Conservation (phyloP, 2,329 filamentous ascomycete genomes). For the Xylaria sp. region DNA sequence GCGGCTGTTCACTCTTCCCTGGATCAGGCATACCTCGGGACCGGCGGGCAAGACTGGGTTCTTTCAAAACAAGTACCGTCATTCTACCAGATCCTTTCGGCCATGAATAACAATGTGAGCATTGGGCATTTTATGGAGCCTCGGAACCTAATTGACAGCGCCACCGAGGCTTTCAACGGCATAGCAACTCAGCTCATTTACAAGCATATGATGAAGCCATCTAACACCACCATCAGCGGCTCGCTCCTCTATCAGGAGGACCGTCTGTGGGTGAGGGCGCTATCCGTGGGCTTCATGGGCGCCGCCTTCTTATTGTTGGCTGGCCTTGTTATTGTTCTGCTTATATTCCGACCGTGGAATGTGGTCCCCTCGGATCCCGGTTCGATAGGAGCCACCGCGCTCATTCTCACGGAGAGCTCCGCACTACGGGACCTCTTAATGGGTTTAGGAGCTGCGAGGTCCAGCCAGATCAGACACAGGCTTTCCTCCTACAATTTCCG, state of each 20-base stretch:
- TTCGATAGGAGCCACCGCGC: constrained; percentile 22
- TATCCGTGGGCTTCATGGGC: constrained; percentile 23
- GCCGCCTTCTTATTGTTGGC: constrained; percentile 12
- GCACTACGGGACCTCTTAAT: constrained; percentile 9
- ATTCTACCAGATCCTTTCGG: constrained; percentile 25
- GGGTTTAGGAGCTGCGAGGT: constrained; percentile 14
- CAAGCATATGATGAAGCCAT: constrained; percentile 23
- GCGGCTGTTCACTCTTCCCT: constrained; percentile 21
- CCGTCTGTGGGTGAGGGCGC: constrained; percentile 17
- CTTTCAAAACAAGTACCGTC: constrained; percentile 19
- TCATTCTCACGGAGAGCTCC: constrained; percentile 19
- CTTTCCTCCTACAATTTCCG: constrained; percentile 16
- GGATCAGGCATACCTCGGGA: constrained; percentile 17
- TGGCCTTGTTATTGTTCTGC: constrained; percentile 4
- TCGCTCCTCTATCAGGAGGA: constrained; percentile 11
- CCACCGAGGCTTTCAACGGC: constrained; percentile 20
- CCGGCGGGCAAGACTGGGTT: constrained; percentile 23
- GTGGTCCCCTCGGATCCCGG: constrained; percentile 24
- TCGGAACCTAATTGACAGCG: constrained; percentile 8
- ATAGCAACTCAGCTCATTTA: constrained; percentile 19
- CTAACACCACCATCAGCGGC: constrained; percentile 5
- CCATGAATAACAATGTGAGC: constrained; percentile 20
- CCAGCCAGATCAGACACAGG: constrained; percentile 4
- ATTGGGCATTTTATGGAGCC: constrained; percentile 23
- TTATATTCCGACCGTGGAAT: constrained; percentile 17